Conservation (phyloP, 2,329 filamentous ascomycete genomes). For the Sporothrix euskadiensis region DNA sequence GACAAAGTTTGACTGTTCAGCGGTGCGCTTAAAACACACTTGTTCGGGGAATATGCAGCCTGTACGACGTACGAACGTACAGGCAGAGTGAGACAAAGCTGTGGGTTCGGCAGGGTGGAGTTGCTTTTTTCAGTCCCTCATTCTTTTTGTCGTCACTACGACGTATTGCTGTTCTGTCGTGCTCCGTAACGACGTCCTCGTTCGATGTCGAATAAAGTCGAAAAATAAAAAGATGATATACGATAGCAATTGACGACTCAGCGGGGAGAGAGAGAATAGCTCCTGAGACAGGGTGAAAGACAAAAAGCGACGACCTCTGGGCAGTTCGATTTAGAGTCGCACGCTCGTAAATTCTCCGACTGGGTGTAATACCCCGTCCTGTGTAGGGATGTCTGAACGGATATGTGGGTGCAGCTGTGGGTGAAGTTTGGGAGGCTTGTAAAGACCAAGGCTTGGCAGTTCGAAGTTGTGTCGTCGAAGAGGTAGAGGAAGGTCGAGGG, state of each 20-base stretch:
- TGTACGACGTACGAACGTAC: too few species aligned
- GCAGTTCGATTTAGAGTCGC: neutral
- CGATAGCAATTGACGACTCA: neutral
- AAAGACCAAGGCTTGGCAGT: neutral
- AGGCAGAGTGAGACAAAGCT: conserved; percentile 11
- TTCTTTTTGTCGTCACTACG: neutral
- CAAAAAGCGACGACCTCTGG: neutral
- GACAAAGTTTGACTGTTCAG: neutral
- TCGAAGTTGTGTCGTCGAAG: neutral
- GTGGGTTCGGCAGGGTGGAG: neutral
- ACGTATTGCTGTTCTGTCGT: neutral
- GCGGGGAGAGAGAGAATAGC: neutral
- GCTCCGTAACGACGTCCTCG: neutral
- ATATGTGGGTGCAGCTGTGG: neutral
- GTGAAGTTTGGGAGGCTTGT: neutral
- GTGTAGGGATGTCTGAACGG: neutral
- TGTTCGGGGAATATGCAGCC: conserved; percentile 2
- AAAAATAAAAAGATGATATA: neutral
- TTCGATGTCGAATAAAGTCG: neutral
- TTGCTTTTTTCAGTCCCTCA: neutral
- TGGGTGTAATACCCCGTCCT: neutral
- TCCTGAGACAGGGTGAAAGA: neutral
- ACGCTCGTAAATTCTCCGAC: neutral
- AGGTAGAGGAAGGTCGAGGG: neutral
- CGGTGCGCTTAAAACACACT: neutral